Conservation (phyloP, 176 grass and related monocot genomes). For the Rhipidocladum racemiflorum region DNA sequence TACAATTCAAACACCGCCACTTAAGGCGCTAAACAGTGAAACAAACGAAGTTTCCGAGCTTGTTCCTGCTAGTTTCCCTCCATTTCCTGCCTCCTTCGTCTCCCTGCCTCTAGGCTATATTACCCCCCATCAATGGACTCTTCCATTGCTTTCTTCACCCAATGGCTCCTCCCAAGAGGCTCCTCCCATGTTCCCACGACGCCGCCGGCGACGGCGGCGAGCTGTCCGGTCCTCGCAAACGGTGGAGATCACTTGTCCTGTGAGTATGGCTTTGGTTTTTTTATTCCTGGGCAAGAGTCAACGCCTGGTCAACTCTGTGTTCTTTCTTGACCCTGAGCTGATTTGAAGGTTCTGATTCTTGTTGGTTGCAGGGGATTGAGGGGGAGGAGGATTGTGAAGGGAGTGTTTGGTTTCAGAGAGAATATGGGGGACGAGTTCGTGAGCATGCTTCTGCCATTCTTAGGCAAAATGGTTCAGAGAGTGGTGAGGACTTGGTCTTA, state of each 20-base stretch:
- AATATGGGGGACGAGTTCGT: constrained; percentile 29
- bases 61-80: constrained; percentile 36
- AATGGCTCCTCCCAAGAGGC: constrained; percentile 40
- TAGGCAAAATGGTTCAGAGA: constrained; percentile 36
- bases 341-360: neutral
- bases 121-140: neutral
- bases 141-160: constrained; percentile 19
- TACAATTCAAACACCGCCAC: neutral
- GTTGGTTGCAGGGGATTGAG: constrained; percentile 33
- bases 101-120: constrained; percentile 27
- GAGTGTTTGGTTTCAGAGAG: constrained; percentile 29
- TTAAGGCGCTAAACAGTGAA: neutral
- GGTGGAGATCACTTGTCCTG: constrained; percentile 42
- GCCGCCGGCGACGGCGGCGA: neutral
- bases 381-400: constrained; percentile 21
- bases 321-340: neutral
- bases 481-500: constrained; percentile 39
- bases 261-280: constrained; percentile 12
- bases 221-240: constrained; percentile 36
- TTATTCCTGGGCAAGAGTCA: constrained; percentile 4
- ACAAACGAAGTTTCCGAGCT: constrained; percentile 14
- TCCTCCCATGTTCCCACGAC: neutral
- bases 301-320: neutral
- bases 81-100: constrained; percentile 14
- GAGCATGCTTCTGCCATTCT: constrained; percentile 22